These are phyloP conservation scores for Lomentospora prolificans DNA, from an alignment of 2,329 filamentous ascomycete species.

Conservation along the genomic window DNA sequence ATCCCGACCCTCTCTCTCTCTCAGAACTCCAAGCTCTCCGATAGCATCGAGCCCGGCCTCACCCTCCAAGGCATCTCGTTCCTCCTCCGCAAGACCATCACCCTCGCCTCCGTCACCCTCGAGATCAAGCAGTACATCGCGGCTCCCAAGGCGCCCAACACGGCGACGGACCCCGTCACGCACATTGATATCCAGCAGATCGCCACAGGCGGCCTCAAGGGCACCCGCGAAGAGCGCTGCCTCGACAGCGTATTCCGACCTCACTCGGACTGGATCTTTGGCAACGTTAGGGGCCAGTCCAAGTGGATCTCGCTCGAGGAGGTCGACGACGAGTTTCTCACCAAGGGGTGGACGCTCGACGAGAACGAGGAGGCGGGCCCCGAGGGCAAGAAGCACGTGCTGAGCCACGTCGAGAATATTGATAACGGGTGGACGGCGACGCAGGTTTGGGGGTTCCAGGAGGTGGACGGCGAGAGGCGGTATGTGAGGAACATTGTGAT, in stretches of 20 bases:
- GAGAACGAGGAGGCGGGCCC: constrained; percentile 38
- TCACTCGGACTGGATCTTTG: constrained; percentile 74
- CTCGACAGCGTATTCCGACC: constrained; percentile 44
- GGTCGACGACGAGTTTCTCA: constrained; percentile 45
- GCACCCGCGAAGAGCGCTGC: constrained; percentile 47
- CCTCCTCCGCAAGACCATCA: constrained; percentile 63
- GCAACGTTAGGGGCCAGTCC: constrained; percentile 53
- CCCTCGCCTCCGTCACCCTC: constrained; percentile 59
- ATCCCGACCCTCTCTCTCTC: not conserved
- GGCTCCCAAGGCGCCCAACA: constrained; percentile 29
- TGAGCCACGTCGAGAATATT: constrained; percentile 49
- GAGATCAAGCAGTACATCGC: constrained; percentile 45
- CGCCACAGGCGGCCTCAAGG: constrained; percentile 60
- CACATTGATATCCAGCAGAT: constrained; percentile 67
- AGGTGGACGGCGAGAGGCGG: constrained; percentile 38
- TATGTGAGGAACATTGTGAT: constrained; percentile 44
- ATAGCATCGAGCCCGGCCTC: constrained; percentile 58
- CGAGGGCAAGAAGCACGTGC: constrained; percentile 52
- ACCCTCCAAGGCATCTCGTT: constrained; percentile 63
- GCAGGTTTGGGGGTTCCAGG: constrained; percentile 54
- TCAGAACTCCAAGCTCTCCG: constrained; percentile 68
- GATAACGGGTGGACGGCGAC: constrained; percentile 44
- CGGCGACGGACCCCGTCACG: constrained; percentile 29
- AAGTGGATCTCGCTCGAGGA: constrained; percentile 37
- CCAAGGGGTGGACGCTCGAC: constrained; percentile 50